Evolutionary conservation across 768 basidiomycete species (phyloP), one percentile per base, ranked within the genome.

Genomic region (Austroboletus eburneus): DNA sequence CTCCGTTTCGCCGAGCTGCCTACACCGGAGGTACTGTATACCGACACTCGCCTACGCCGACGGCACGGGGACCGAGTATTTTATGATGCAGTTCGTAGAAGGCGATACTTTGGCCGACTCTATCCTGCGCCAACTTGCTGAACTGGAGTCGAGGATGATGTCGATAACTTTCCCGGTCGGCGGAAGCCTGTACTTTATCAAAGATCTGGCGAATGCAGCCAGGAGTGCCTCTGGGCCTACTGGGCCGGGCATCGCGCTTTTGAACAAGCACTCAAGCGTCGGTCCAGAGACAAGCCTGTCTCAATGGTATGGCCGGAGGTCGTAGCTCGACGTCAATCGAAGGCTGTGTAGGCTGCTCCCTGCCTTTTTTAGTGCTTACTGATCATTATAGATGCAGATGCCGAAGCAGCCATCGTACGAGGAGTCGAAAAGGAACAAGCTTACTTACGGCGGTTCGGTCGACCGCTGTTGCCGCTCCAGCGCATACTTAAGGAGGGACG

Each of bases 31-130:
- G 32, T 42, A 23, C n/a, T n/a, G n/a, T n/a, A n/a, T 42, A 42
- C 32, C 30, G 42, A 9, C 34, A 42, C n/a, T 34, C 30, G 29
- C 29, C 29, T 13, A 13, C 13, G 13, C 29, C 29, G 7, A 46
- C 23, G 39, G 9, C 5, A 39, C 45, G 1, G 22, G 22, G 32
- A 46, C 45, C 3, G 45, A 89, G 27, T 42, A 48, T 24, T 42
- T 48, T 2, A 30, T 42, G 3, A 48, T 48, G 46, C 35, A 42
- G 8, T 48, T 37, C 5, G 14, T 48, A 0, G 2, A 24, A 30
- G 46, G 40, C 16, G 23, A 21, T 0, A 32, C 30, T 3, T 16
- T 42, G 1, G 38, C 35, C 41, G 27, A 48, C 12, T 42, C 40
- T 4, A 13, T 42, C 21, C 3, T 7, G 5, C 42, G 30, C 23